Evolutionary conservation across 2,329 filamentous ascomycete species (phyloP).

Genomic region (Phialemonium atrogriseum): DNA sequence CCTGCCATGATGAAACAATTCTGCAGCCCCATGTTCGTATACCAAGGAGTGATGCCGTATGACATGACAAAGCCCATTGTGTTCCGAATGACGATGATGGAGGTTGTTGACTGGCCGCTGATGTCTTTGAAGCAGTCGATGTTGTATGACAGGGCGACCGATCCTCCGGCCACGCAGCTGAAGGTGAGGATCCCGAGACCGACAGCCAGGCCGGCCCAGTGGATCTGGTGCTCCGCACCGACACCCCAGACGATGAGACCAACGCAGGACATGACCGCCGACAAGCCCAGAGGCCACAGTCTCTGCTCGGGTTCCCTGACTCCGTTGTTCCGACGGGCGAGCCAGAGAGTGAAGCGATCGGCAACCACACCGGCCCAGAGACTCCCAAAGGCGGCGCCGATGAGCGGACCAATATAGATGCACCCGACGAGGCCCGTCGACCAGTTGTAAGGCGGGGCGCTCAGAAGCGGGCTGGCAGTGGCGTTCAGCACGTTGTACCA

Average conservation of each 20-base stretch:
- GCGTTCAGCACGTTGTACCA: slow-evolving; percentile 19
- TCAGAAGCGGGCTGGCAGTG: slow-evolving; percentile 12
- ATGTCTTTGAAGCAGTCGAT: slow-evolving; percentile 30
- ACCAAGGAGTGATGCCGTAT: slow-evolving; percentile 27
- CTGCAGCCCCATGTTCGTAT: slow-evolving; percentile 19
- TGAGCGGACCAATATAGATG: slow-evolving; percentile 11
- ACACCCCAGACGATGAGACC: slow-evolving; percentile 41
- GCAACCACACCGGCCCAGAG: slow-evolving; percentile 13
- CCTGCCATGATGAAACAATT: slow-evolving; percentile 23
- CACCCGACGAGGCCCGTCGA: slow-evolving; percentile 10
- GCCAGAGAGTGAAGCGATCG: slow-evolving; percentile 14
- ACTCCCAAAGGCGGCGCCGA: slow-evolving; percentile 13
- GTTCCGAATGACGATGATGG: slow-evolving; percentile 19
- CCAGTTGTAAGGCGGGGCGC: slow-evolving; percentile 15
- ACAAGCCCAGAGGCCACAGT: slow-evolving; percentile 17
- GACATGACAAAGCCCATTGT: slow-evolving; percentile 18
- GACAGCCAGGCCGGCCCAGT: slow-evolving; percentile 32
- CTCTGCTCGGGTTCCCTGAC: slow-evolving; percentile 23
- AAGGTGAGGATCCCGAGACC: slow-evolving; percentile 31
- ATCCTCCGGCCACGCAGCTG: slow-evolving; percentile 28
- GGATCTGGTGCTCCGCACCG: slow-evolving; percentile 29
- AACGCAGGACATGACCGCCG: slow-evolving; percentile 27
- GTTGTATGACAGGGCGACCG: slow-evolving; percentile 29
- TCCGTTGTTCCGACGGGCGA: slow-evolving; percentile 31
- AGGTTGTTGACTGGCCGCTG: slow-evolving; percentile 11